Evolutionary conservation across 306 rosid genomes (phyloP), one percentile per base, ranked within the genome.

Genomic region (Medicago ruthenica): DNA sequence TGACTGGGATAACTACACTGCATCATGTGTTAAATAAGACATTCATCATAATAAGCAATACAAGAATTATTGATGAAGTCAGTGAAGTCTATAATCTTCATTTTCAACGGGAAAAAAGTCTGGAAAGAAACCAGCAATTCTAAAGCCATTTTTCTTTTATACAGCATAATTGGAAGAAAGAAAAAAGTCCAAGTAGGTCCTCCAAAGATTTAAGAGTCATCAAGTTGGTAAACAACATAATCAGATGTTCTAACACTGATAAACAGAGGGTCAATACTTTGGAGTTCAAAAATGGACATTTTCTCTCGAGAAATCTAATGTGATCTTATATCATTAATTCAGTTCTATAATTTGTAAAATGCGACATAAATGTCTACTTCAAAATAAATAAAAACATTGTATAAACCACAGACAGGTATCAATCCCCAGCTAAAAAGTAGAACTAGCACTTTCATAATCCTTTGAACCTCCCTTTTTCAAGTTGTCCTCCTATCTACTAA

Each of bases 281-380:
- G 67, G 47, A 61, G 14, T 24, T 47, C 22, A 9, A 37, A 70
- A 61, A 70, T 71, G 55, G 59, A 66, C 44, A 51, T 71, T 39
- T 27, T n/a, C 21, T 27, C 67, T 71, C 36, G 22, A 39, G 40
- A 64, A 67, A 81, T 66, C 45, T 67, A 67, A 48, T 24, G 41
- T 14, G 60, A 54, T 44, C 24, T 53, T 24, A 45, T 18, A 82
- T 64, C 39, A 65, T 39, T 51, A 21, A 77, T 73, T 76, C 67
- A 67, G 34, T 22, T 37, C 51, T 50, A 2, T 1, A 48, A 9
- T 42, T 71, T 70, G 12, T 9, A 18, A 71, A 58, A n/a, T 21
- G 9, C 8, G 36, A 15, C 67, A 73, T 8, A 65, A 47, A 17
- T 66, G 7, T 59, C 51, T 44, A 77, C 31, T 21, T 61, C 24